Conservation (phyloP, 768 basidiomycete species). For the Amanita muscaria region DNA sequence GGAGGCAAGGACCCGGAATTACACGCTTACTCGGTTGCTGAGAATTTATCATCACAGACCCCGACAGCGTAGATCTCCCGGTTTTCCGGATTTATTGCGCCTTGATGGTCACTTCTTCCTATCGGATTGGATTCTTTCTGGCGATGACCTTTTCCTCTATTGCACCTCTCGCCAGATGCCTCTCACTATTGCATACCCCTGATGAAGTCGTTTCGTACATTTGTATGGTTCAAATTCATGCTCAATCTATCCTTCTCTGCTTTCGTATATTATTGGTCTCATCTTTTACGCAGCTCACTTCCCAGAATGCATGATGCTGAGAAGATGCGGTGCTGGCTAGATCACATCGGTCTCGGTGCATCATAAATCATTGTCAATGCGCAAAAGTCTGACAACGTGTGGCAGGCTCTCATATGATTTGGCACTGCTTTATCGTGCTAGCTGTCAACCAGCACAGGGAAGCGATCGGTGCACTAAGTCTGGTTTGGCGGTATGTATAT, state of each 20-base stretch:
- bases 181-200: constrained; percentile 50
- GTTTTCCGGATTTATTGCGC: no score
- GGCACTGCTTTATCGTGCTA: constrained; percentile 76
- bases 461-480: constrained; percentile 32
- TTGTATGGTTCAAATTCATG: constrained; percentile 28
- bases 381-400: not conserved
- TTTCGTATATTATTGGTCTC: constrained; percentile 70
- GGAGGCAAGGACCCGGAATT: constrained; percentile 11
- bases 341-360: constrained; percentile 56
- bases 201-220: constrained; percentile 43
- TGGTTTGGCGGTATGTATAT: no score
- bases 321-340: constrained; percentile 39
- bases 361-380: not conserved
- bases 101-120: no score
- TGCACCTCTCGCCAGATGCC: constrained; percentile 58
- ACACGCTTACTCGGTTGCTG: constrained; percentile 6
- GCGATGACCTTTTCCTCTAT: constrained; percentile 59
- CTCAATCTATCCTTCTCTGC: constrained; percentile 61
- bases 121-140: constrained; percentile 78
- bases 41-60: no score
- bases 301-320: constrained; percentile 68
- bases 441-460: constrained; percentile 64
- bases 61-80: no score
- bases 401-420: constrained; percentile 69
- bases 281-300: constrained; percentile 76